Evolutionary conservation across 768 basidiomycete genomes (phyloP), one percentile per base, ranked within the genome.

Genomic region (Boletus eberwhitei): DNA sequence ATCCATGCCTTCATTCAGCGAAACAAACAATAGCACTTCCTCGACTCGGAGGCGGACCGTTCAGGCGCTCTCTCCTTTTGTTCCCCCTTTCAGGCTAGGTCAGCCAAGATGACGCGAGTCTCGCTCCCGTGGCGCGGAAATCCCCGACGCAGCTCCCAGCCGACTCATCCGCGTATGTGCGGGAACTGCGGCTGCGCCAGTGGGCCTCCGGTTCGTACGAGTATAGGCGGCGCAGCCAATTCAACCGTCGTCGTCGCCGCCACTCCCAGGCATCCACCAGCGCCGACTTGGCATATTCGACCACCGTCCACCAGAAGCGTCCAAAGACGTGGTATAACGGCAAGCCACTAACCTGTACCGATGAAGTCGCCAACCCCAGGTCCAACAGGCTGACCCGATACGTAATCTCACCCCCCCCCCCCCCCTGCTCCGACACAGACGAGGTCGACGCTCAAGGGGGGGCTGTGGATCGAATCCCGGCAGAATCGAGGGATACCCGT

Each of bases 381-480:
- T 32, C 73, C 72, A 21, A 72, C 77, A 9, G 68, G 54, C 29
- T 62, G 50, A 1, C 74, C 19, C 60, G 65, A 65, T 73, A 80
- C 17, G 79, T 79, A 14, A 79, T 79, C 42, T 67, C 63, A 19
- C 77, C 8, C 76, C 53, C 74, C 42, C 66, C 63, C n/a, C 77
- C 8, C 76, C 53, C 74, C 64, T 14, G 62, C 42, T 7, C 74
- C 78, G 17, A 75, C 74, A 11, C 78, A 77, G n/a, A 78, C 38
- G 37, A 71, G 63, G 55, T 72, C 68, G 40, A 73, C 78, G 48
- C 75, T 73, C 39, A 79, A 55, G 9, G n/a, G 76, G 74, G 9
- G 76, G 74, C 61, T 76, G 75, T 17, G 73, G 71, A 52, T 79
- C 74, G 49, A 78, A 77, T 31, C 72, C 77, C 1, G 77, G 79